phyloP scores from a whole-genome alignment of 1,284 basidiomycete genomes.

The Heterobasidion irregulare region DNA sequence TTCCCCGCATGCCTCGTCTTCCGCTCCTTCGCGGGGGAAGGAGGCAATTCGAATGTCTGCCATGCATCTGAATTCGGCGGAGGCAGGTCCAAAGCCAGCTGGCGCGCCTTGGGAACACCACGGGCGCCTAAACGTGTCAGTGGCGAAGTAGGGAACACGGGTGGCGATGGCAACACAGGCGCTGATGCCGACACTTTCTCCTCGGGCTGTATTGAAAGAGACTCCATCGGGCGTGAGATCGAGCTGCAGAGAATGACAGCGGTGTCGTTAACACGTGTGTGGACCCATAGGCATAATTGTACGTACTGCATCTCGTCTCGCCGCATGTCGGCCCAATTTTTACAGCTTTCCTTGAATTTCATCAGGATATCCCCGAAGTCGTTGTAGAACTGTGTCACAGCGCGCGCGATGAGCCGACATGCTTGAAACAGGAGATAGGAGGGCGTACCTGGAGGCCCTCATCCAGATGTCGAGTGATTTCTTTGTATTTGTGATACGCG shows the following conservation, averaged over 20 bases:
- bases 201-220: conserved; percentile 12
- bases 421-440: not conserved
- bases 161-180: not conserved
- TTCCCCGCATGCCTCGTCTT: conserved; percentile 18
- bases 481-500: conserved; percentile 84
- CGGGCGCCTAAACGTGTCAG: not conserved
- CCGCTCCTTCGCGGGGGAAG: conserved; percentile 1
- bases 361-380: conserved; percentile 64
- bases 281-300: not conserved
- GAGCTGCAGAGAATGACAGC: conserved; percentile 9
- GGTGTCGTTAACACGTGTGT: not conserved
- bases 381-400: conserved; percentile 69
- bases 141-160: not conserved
- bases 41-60: conserved; percentile 32
- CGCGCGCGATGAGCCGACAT: not conserved
- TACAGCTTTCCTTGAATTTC: conserved; percentile 71
- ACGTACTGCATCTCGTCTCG: conserved; percentile 49
- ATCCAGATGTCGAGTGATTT: conserved; percentile 78
- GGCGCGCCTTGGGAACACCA: conserved; percentile 1
- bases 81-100: conserved; percentile 27
- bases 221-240: conserved; percentile 16
- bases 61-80: conserved; percentile 40
- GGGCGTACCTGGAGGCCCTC: conserved; percentile 75
- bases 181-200: not conserved
- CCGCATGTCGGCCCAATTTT: conserved; percentile 64